These are phyloP conservation scores for Rhynchospora breviuscula DNA, from an alignment of 176 grass and related monocot species.

Conservation along the genomic window DNA sequence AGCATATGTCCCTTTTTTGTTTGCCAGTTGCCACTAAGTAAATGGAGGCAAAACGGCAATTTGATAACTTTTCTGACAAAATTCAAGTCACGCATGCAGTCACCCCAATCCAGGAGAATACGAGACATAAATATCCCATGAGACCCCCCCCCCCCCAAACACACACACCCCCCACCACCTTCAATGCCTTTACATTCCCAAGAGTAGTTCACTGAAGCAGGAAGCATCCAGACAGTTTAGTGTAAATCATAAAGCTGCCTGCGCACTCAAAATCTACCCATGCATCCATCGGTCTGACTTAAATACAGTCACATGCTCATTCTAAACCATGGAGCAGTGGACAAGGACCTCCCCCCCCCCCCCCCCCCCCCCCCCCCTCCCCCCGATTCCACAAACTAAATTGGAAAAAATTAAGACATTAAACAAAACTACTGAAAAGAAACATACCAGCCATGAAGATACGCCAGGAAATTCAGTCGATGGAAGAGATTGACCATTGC, in stretches of 20 bases:
- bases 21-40: background rate
- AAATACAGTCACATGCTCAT: background rate
- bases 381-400: background rate
- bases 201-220: no score
- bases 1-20: background rate
- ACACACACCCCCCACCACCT: background rate
- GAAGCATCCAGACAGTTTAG: background rate
- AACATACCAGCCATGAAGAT: conserved; percentile 89
- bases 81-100: background rate
- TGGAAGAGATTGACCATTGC: conserved; percentile 67
- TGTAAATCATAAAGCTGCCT: background rate
- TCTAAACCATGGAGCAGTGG: background rate
- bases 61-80: conserved; percentile 1
- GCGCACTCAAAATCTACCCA: background rate
- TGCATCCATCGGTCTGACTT: background rate
- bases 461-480: conserved; percentile 88
- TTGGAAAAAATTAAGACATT: background rate
- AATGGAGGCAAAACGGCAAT: background rate
- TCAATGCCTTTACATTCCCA: no score
- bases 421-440: conserved; percentile 10
- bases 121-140: background rate
- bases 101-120: background rate
- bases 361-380: no score
- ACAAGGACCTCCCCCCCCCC: background rate
- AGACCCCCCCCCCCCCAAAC: background rate